Evolutionary conservation across 176 grass and related monocot genomes (phyloP), one percentile per base, ranked within the genome.

Genomic region (Metroxylon sagu): DNA sequence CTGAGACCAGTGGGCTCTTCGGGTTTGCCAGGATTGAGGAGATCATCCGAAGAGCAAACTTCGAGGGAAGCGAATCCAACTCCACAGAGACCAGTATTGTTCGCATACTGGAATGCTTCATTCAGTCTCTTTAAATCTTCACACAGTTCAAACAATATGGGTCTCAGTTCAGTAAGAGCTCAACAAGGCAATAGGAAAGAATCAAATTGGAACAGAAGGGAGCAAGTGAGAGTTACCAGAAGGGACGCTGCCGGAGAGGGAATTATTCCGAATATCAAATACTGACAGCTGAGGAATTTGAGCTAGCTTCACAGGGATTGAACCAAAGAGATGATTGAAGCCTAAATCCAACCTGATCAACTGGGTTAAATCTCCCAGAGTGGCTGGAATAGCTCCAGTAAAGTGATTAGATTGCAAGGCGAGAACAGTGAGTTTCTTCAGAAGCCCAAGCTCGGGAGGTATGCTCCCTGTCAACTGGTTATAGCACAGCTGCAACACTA

Each of bases 401-500:
- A 97, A 57, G 25, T 71, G 78, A 72, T 97, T 97, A 6, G 79
- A 85, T 73, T 97, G 84, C 48, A 97, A 67, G 58, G 87, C 61
- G 26, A 97, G 84, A 52, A 97, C 78, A 17, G 19, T 83, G 51
- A 92, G 76, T 48, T 85, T 83, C 31, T 68, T 97, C 59, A 90
- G 53, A 54, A 73, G 30, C 53, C 87, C 77, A 50, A 97, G 63
- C 73, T 88, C 77, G 15, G 66, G 85, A 7, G 93, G 93, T 68
- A 97, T 71, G 66, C 87, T 88, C 73, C 84, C 81, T 25, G 73
- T 80, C 3, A 97, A 55, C 54, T 81, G 67, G 67, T 92, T 92
- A 64, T 97, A 85, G 12, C 87, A 82, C 4, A 97, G 76, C 79
- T 88, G 84, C 76, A 97, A 72, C 2, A 97, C 81, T 92, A 62